phyloP scores from a whole-genome alignment of 768 basidiomycete genomes.

The Lentinula sp. region DNA sequence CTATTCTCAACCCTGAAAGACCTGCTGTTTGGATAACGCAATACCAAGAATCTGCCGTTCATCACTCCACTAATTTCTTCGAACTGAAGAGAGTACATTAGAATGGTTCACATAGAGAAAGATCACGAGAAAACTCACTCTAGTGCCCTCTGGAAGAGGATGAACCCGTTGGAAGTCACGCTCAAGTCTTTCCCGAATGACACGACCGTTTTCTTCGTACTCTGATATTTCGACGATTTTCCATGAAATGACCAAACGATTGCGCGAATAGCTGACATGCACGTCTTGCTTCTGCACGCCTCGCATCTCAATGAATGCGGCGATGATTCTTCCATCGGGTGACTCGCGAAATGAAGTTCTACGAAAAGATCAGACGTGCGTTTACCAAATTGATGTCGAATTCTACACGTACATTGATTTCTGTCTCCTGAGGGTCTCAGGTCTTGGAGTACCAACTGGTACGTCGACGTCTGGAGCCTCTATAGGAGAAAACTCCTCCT shows the following conservation, averaged over 20 bases:
- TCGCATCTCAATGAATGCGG: constrained; percentile 64
- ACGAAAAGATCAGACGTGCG: constrained; percentile 10
- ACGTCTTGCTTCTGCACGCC: constrained; percentile 69
- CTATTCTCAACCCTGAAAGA: constrained; percentile 37
- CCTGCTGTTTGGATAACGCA: constrained; percentile 64
- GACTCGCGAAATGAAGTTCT: constrained; percentile 71
- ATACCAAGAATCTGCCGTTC: constrained; percentile 51
- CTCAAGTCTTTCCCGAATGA: constrained; percentile 60
- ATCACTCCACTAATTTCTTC: constrained; percentile 68
- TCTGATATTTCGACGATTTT: constrained; percentile 52
- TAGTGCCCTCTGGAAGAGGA: constrained; percentile 69
- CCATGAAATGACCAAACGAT: constrained; percentile 63
- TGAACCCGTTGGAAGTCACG: constrained; percentile 61
- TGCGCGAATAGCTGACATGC: constrained; percentile 66
- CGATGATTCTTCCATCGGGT: constrained; percentile 60
- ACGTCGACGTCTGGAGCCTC: constrained; percentile 30
- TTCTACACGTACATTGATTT: constrained; percentile 52
- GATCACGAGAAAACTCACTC: constrained; percentile 30
- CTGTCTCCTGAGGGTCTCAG: constrained; percentile 41
- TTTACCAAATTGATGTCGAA: constrained; percentile 8
- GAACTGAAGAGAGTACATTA: constrained; percentile 36
- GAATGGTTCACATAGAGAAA: not conserved
- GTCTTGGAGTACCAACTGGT: constrained; percentile 25
- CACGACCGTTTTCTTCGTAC: constrained; percentile 51
- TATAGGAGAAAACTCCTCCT: constrained; percentile 26